phyloP scores from a whole-genome alignment of 148 eudicot species.

The Euryodendron excelsum region DNA sequence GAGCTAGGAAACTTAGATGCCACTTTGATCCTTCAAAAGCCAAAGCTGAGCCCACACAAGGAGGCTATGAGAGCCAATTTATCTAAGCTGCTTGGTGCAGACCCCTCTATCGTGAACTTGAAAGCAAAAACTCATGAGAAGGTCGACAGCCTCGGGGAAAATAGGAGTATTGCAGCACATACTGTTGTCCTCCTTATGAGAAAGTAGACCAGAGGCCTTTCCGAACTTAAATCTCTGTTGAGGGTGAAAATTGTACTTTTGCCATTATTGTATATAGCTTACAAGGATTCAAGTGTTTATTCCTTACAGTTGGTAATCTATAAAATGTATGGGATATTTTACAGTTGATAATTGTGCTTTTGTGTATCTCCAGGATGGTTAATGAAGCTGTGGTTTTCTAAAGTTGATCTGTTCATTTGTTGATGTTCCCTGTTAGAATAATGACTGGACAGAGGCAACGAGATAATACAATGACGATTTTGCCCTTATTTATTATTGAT shows the following conservation, averaged over 20 bases:
- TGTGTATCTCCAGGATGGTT: too few species aligned
- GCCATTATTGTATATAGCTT: background rate
- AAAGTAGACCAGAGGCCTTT: slow-evolving; percentile 34
- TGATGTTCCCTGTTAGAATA: too few species aligned
- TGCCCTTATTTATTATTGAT: too few species aligned
- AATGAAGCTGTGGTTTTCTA: too few species aligned
- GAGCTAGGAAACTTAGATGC: slow-evolving; percentile 93
- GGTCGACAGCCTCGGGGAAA: slow-evolving; percentile 96
- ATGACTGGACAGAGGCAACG: too few species aligned
- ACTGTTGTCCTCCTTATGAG: slow-evolving; percentile 83
- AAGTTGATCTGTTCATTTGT: too few species aligned
- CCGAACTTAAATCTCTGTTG: background rate
- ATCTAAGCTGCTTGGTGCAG: slow-evolving; percentile 77
- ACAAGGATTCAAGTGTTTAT: background rate
- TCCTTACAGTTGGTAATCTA: background rate
- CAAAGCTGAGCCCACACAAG: slow-evolving; percentile 89
- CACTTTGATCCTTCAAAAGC: slow-evolving; percentile 86
- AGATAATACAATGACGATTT: too few species aligned
- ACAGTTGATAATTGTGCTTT: too few species aligned
- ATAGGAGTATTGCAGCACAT: slow-evolving; percentile 95
- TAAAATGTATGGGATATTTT: too few species aligned
- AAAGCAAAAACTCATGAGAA: slow-evolving; percentile 97
- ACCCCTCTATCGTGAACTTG: slow-evolving; percentile 76
- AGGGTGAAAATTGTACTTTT: background rate
- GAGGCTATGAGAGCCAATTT: slow-evolving; percentile 72